Base-by-base conservation (phyloP, 441 rosid genomes). In the Erodium moschatum region DNA sequence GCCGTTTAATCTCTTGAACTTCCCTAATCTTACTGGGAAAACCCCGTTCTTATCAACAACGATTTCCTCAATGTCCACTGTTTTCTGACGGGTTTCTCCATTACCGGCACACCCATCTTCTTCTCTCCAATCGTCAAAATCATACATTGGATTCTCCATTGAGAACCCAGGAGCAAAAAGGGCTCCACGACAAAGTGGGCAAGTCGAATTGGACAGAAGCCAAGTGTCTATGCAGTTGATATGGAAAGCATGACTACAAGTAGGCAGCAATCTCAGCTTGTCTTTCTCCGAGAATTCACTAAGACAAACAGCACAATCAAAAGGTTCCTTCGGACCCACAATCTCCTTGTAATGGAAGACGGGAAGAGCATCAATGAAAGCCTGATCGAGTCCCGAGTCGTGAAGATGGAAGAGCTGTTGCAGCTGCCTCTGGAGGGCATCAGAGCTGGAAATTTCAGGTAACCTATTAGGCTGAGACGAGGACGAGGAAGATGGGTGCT, bases 21-120 rank as follows among this genome's bases (percentile, higher is more conserved):
- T 88, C 19, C 93, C 93, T 48, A 88, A 85, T 70, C 94, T 86
- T 12, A 88, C 82, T 3, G 89, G 84, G 56, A 88, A 83, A 67
- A 86, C 94, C 77, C 96, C 81, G 69, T 80, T 90, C 52, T 86
- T 89, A 77, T 71, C 77, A 48, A 76, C 66, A 1, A 79, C 75
- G 68, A 87, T 86, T 87, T 35, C 85, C 29, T 83, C 89, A 70
- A 69, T 86, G 72, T 85, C 95, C 40, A 76, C 78, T 15, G 82
- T 76, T 66, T 85, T 86, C 74, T 76, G 81, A 40, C 78, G 62
- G 21, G 4, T 70, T 62, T 46, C 80, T 54, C 84, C 85, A 66
- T 71, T 70, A 65, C 71, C 77, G 46, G 79, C 71, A 50, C 65
- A 16, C 67, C 77, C 72, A 16, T 74, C 84, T 65, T 82, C 93